Percentiles rank a stretch among this genome's conserved stretches.
phyloP scores from a whole-genome alignment of 495 filamentous ascomycete genomes.

The Annulohypoxylon nitens region DNA sequence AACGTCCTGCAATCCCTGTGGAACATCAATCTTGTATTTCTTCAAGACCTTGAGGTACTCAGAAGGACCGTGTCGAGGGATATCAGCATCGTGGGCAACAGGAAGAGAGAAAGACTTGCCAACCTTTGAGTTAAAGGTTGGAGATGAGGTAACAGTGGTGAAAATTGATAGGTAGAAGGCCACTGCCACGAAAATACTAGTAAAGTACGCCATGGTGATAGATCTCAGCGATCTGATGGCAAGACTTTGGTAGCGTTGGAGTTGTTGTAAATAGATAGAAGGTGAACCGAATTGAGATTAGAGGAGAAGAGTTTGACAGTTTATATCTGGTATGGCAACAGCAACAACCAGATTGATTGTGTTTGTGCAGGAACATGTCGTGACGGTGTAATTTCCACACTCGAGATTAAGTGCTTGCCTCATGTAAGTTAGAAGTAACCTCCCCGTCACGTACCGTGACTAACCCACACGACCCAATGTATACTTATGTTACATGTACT shows the following conservation, averaged over 20 bases:
- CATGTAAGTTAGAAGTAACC: conserved; percentile 20
- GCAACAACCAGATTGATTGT: conserved; percentile 1
- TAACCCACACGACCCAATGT: conserved; percentile 1
- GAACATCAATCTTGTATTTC: conserved; percentile 49
- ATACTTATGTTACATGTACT: conserved; percentile 23
- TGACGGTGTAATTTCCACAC: conserved; percentile 19
- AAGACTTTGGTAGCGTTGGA: conserved; percentile 1
- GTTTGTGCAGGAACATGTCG: conserved; percentile 26
- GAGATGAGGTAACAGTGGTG: conserved; percentile 23
- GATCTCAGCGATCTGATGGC: conserved; percentile 11
- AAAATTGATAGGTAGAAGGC: conserved; percentile 39
- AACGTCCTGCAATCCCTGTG: conserved; percentile 45
- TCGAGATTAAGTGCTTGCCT: conserved; percentile 34
- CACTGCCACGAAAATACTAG: conserved; percentile 35
- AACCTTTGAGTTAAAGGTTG: conserved; percentile 10
- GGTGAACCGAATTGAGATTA: conserved; percentile 2
- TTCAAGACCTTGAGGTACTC: conserved; percentile 50
- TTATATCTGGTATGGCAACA: conserved; percentile 12
- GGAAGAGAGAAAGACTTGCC: conserved; percentile 48
- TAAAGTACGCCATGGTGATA: conserved; percentile 36
- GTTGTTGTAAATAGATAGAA: conserved; percentile 2
- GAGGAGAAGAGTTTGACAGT: background rate
- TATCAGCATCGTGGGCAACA: conserved; percentile 41
- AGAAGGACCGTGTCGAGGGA: conserved; percentile 47
- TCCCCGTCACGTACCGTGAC: conserved; percentile 6